Percentiles rank a stretch among this genome's conserved stretches.
Conservation (phyloP, 2,329 filamentous ascomycete genomes). For the Tympanopsis confertula region DNA sequence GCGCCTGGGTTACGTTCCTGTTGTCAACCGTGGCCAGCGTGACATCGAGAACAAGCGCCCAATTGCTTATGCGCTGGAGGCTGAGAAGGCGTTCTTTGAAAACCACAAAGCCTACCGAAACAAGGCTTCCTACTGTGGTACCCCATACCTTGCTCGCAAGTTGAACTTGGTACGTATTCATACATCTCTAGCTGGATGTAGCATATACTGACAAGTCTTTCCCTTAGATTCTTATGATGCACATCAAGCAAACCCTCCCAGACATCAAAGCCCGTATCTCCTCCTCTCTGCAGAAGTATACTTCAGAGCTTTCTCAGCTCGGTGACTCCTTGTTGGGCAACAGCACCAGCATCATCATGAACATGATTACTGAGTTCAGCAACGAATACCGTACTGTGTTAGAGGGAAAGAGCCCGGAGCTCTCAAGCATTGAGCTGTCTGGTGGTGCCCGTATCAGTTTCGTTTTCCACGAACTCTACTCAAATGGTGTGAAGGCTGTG, state of each 20-base stretch:
- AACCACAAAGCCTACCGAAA: slow-evolving; percentile 97
- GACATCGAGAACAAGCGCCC: slow-evolving; percentile 98
- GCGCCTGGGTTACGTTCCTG: slow-evolving; percentile 86
- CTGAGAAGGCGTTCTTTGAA: slow-evolving; percentile 95
- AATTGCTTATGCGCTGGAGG: slow-evolving; percentile 80
- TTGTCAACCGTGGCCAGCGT: slow-evolving; percentile 93
- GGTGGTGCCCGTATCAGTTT: slow-evolving; percentile 97
- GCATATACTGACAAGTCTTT: too few species aligned
- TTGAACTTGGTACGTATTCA: slow-evolving; percentile 55
- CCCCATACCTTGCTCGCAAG: slow-evolving; percentile 90
- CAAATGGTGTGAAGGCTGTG: slow-evolving; percentile 92
- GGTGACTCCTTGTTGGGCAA: slow-evolving; percentile 94
- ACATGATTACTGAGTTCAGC: slow-evolving; percentile 97
- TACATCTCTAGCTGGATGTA: too few species aligned
- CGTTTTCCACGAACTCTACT: slow-evolving; percentile 96
- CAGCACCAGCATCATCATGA: slow-evolving; percentile 89
- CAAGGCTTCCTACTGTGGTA: slow-evolving; percentile 97
- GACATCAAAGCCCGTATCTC: slow-evolving; percentile 96
- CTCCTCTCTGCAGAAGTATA: slow-evolving; percentile 88
- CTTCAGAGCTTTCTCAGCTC: slow-evolving; percentile 65
- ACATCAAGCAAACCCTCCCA: slow-evolving; percentile 97
- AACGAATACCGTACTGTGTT: slow-evolving; percentile 94
- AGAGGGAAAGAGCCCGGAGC: slow-evolving; percentile 91
- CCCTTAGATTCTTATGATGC: slow-evolving; percentile 87
- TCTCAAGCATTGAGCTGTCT: slow-evolving; percentile 87